Evolutionary conservation across 1,284 basidiomycete species (phyloP), one percentile per base, ranked within the genome.

Genomic region (Bondarzewia mesenterica): DNA sequence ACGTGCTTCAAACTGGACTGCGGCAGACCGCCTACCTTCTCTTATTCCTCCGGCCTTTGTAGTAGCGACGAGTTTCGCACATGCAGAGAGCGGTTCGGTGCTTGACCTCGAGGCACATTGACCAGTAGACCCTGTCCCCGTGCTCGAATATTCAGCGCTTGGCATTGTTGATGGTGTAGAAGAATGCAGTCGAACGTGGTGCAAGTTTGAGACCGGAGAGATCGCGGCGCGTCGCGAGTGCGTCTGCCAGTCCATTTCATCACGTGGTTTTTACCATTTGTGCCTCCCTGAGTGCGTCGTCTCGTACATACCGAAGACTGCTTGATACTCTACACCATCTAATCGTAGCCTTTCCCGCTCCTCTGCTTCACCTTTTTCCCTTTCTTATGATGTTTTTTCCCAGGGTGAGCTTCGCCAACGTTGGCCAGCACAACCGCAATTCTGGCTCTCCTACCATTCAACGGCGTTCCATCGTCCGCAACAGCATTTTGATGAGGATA

Each of bases 331-430:
- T n/a, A 32, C 12, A 6, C 3, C 29, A 32, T 32, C 29, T 32
- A 32, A 32, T 94, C 93, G 59, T 96, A 96, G 25, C 93, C 93
- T 60, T 80, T 85, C 22, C 93, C 93, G 59, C 89, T 92, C 56
- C 93, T 72, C 66, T 92, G 85, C 69, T 97, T 97, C 49, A 78
- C 78, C 49, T 84, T 72, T 74, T 90, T 83, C 69, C 77, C 69
- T 60, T 84, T 88, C 70, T 94, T 98, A 72, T 91, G 89, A 59
- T 89, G 85, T 64, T 93, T 94, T 73, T 96, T 97, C 18, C 79
- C 78, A 7, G 65, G 62, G 26, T 60, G 59, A 20, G 61, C 54
- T 37, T 72, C 71, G 16, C 67, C 70, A 39, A 68, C 63, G 48
- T 65, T 74, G 39, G 69, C 71, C 47, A 78, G 56, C n/a, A 79